Evolutionary conservation across 192 early-diverging fungal species (phyloP), one percentile per base, ranked within the genome.

Genomic region (Fimicolochytrium jonesii): DNA sequence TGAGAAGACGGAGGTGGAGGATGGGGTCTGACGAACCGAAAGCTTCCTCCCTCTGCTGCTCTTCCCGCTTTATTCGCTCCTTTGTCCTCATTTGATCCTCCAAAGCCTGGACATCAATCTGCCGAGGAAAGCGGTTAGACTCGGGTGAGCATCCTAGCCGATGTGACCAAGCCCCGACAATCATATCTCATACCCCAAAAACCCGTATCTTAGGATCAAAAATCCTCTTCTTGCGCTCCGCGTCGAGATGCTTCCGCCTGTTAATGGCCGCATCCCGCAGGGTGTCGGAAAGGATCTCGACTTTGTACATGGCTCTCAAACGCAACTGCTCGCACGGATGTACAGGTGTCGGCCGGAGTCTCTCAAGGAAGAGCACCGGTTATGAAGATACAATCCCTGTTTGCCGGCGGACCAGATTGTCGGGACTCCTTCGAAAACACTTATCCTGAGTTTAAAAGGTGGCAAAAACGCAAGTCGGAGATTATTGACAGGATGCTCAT

Each of bases 181-280:
- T n/a, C n/a, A n/a, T n/a, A n/a, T n/a, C n/a, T 48, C 69, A n/a
- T 59, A 83, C 79, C 41, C 82, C 82, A 11, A 83, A 59, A 6
- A 73, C 59, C 26, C 82, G 47, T 28, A 75, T 64, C 66, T 84
- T 84, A n/a, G 82, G 76, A 29, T 84, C 73, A 57, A 84, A 84
- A 48, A 84, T 76, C 4, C 80, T 56, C 56, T 76, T 33, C 59
- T 80, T 84, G n/a, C 82, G 58, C 26, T 84, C 82, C 51, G 75
- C 75, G 49, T 84, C 80, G 9, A 84, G 64, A 29, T 67, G 64
- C 49, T 73, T 65, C 11, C 82, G 60, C 4, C 82, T 61, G 18
- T 43, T 10, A 35, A 82, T 83, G 10, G 82, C 79, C 10, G 74
- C 79, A 30, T 81, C 63, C 57, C 81, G 70, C 25, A 83, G 54